A percentile compares a stretch with the other conserved stretches of the same genome.
These are phyloP conservation scores for Conoideocrella luteorostrata DNA, from an alignment of 2,329 filamentous ascomycete species.

Conservation along the genomic window DNA sequence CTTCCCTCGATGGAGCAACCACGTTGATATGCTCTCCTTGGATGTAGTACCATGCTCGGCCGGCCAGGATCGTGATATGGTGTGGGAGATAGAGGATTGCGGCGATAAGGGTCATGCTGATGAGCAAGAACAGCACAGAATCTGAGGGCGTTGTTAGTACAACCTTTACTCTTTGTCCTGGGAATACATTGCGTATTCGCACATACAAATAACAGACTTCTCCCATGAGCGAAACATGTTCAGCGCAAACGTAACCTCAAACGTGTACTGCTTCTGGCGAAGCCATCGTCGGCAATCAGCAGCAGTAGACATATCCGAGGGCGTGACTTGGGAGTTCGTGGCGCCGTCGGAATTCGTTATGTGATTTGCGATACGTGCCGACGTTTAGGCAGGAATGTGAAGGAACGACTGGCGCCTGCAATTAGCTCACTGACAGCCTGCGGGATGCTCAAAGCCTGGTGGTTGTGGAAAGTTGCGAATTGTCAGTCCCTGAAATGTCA, in stretches of 20 bases:
- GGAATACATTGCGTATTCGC: too few species aligned
- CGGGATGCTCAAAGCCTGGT: too few species aligned
- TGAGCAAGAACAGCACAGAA: conserved; percentile 83
- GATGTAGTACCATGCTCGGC: conserved; percentile 91
- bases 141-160: too few species aligned
- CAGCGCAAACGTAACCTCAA: conserved; percentile 91
- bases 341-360: too few species aligned
- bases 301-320: conserved; percentile 9
- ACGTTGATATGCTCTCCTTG: conserved; percentile 66
- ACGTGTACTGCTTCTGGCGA: conserved; percentile 93
- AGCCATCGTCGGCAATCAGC: conserved; percentile 68
- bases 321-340: neutral
- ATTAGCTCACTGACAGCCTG: too few species aligned
- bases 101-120: conserved; percentile 80
- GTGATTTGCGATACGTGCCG: too few species aligned
- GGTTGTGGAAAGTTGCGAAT: neutral
- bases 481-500: neutral
- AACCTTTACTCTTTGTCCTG: too few species aligned
- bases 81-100: conserved; percentile 89
- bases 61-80: conserved; percentile 75
- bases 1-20: conserved; percentile 26
- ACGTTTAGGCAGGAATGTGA: neutral
- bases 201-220: conserved; percentile 94
- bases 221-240: conserved; percentile 97
- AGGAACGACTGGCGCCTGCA: too few species aligned